These are phyloP conservation scores for Metarhizium rileyi DNA, from an alignment of 2,329 filamentous ascomycete genomes.

Conservation along the genomic window DNA sequence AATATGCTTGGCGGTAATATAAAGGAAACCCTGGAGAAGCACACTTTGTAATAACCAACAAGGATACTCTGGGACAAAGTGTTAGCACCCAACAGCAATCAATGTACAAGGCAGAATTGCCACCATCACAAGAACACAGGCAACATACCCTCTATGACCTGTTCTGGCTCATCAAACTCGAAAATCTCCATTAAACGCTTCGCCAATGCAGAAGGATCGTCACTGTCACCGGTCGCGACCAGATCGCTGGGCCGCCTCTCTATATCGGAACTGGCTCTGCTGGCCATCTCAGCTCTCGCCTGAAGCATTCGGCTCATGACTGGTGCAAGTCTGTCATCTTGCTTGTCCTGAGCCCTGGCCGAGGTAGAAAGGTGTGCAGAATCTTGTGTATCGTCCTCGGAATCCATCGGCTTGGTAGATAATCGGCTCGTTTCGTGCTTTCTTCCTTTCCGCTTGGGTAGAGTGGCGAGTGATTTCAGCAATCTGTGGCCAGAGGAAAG, in stretches of 20 bases:
- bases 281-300: constrained; percentile 54
- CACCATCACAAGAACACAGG: background rate
- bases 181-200: constrained; percentile 75
- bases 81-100: background rate
- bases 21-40: constrained; percentile 87
- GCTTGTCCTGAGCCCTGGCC: constrained; percentile 12
- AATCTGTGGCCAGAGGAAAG: constrained; percentile 54
- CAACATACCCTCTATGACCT: constrained; percentile 68
- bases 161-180: constrained; percentile 69
- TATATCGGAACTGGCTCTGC: constrained; percentile 47
- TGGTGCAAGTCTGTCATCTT: constrained; percentile 47
- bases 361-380: constrained; percentile 15
- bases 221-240: constrained; percentile 20
- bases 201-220: constrained; percentile 51
- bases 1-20: constrained; percentile 85
- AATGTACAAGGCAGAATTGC: background rate
- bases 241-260: constrained; percentile 35
- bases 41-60: constrained; percentile 92
- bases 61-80: constrained; percentile 58
- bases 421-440: constrained; percentile 32
- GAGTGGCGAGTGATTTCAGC: constrained; percentile 53
- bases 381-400: constrained; percentile 17
- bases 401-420: constrained; percentile 26
- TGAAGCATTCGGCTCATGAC: constrained; percentile 73
- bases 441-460: constrained; percentile 36